Evolutionary conservation across 441 rosid species (phyloP), one percentile per base, ranked within the genome.

Genomic region (Viola pubescens): DNA sequence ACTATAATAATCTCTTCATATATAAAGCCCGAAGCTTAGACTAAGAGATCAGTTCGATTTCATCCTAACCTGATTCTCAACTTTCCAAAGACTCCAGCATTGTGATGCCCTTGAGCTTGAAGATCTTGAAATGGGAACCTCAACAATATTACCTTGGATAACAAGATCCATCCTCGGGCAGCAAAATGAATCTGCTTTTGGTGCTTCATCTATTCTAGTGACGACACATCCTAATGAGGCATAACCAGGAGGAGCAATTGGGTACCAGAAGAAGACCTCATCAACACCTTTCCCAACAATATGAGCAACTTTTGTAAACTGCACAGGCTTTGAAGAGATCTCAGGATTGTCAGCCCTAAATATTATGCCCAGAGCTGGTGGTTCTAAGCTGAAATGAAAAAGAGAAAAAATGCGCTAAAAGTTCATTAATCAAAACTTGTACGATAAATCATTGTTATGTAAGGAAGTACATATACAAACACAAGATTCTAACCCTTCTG

Each of bases 11-110:
- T 26, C 34, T 26, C 34, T 26, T 1, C 34, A 26, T 26, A 26
- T 26, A 26, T 26, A 26, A 26, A 26, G 34, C 34, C 34, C 34
- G 2, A 59, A 62, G 40, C 52, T 42, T 6, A 58, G 59, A 51
- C 54, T 41, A 64, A 37, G 52, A 57, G 43, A 56, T 64, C 60
- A 42, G 43, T 16, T 54, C 43, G 49, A 61, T 62, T 54, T 47
- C 12, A 63, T 60, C 48, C 66, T 37, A 69, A 94, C 99, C 99
- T 91, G 99, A 81, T 94, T 94, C 68, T 87, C 96, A 71, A 94
- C 87, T 80, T 81, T 91, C 99, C 99, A 94, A 72, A 94, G 75
- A 81, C 98, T 87, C 99, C 98, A 94, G 82, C 86, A 78, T 57
- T 86, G 95, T 66, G 86, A 83, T 49, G 82, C 77, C 79, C 79